Conservation (phyloP, 495 filamentous ascomycete species). For the Darksidea phi region DNA sequence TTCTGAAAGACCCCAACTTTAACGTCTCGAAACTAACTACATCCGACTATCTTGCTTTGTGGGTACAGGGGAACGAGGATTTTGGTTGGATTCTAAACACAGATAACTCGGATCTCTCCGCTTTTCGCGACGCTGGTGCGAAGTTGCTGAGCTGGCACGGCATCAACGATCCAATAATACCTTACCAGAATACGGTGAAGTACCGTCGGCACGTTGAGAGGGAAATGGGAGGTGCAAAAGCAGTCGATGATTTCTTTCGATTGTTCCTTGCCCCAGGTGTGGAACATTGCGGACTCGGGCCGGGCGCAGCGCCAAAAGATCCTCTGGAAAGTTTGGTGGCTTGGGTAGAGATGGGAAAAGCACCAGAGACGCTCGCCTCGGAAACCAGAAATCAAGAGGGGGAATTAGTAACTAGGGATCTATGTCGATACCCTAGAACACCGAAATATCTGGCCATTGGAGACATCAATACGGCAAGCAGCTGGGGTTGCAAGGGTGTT, state of each 20-base stretch:
- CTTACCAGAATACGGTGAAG: constrained; percentile 33
- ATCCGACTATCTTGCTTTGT: constrained; percentile 28
- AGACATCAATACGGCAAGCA: constrained; percentile 3
- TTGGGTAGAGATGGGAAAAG: constrained; percentile 46
- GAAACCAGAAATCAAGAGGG: neutral
- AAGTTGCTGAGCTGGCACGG: constrained; percentile 51
- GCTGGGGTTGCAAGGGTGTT: constrained; percentile 13
- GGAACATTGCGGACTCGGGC: constrained; percentile 36
- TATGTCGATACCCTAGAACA: constrained; percentile 1
- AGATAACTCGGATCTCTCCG: constrained; percentile 46
- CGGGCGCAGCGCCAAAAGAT: constrained; percentile 23
- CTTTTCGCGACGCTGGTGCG: constrained; percentile 43
- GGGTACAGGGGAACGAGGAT: constrained; percentile 33
- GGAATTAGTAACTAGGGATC: constrained; percentile 1
- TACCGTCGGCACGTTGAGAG: constrained; percentile 36
- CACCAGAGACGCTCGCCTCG: constrained; percentile 37
- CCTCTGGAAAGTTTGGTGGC: constrained; percentile 38
- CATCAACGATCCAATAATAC: constrained; percentile 29
- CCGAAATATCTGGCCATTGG: constrained; percentile 9
- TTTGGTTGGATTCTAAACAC: constrained; percentile 42
- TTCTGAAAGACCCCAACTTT: constrained; percentile 20
- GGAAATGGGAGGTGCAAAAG: constrained; percentile 18
- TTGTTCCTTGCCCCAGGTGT: constrained; percentile 42
- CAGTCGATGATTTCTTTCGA: constrained; percentile 40
- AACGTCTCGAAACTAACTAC: constrained; percentile 18